Conservation (phyloP, 1,139 yeast species). For the Candida mesenterica region DNA sequence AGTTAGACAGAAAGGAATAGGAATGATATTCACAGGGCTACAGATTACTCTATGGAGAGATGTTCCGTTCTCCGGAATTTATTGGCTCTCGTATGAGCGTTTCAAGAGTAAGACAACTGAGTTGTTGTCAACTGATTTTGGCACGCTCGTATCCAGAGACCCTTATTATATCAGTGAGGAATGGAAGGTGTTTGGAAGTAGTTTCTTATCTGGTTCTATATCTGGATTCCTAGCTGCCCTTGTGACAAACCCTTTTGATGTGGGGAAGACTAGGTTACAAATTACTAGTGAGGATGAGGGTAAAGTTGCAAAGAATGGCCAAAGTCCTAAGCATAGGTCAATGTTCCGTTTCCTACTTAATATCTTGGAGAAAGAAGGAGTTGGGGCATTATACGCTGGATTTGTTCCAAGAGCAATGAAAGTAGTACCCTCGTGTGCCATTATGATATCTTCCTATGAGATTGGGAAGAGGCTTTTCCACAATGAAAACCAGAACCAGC, state of each 20-base stretch:
- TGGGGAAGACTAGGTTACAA: slow-evolving; percentile 92
- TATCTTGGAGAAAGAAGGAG: slow-evolving; percentile 72
- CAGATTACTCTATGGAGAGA: slow-evolving; percentile 93
- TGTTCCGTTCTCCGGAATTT: slow-evolving; percentile 93
- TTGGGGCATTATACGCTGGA: slow-evolving; percentile 78
- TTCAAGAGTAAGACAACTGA: slow-evolving; percentile 28
- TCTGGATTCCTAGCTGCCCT: slow-evolving; percentile 87
- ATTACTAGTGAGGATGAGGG: slow-evolving; percentile 39
- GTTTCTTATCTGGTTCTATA: slow-evolving; percentile 80
- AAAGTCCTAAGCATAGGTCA: slow-evolving; percentile 27
- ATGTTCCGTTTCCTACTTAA: slow-evolving; percentile 66
- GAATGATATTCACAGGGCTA: slow-evolving; percentile 77
- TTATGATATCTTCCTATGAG: slow-evolving; percentile 95
- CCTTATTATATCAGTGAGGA: slow-evolving; percentile 27
- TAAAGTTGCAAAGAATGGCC: slow-evolving; percentile 13
- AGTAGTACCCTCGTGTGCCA: slow-evolving; percentile 97
- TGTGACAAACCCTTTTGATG: slow-evolving; percentile 92
- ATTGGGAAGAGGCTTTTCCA: slow-evolving; percentile 70
- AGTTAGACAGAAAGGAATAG: slow-evolving; percentile 55
- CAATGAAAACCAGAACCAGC: background rate
- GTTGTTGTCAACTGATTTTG: slow-evolving; percentile 10
- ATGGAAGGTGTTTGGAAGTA: slow-evolving; percentile 60
- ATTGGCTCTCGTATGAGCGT: slow-evolving; percentile 83
- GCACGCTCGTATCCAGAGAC: background rate
- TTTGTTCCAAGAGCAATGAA: slow-evolving; percentile 81